phyloP scores from a whole-genome alignment of 495 filamentous ascomycete genomes.

The Aspergillus baeticus region DNA sequence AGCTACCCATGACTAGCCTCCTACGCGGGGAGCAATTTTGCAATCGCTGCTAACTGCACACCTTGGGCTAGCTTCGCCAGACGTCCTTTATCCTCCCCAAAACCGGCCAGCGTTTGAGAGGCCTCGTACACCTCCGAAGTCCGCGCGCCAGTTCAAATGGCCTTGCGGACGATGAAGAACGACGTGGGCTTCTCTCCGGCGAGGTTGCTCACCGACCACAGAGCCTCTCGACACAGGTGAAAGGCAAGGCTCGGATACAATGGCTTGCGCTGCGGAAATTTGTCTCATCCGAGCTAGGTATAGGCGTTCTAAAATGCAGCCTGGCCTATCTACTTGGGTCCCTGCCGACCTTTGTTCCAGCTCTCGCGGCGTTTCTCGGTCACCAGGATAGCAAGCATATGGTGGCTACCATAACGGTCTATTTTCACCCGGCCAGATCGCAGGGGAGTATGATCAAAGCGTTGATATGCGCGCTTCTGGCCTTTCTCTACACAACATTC shows the following conservation, averaged over 20 bases:
- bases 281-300: constrained; percentile 57
- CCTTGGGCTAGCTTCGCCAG: constrained; percentile 44
- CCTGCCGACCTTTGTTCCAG: constrained; percentile 78
- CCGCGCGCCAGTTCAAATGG: constrained; percentile 18
- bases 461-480: constrained; percentile 74
- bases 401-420: constrained; percentile 88
- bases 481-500: constrained; percentile 79
- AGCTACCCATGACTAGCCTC: neutral
- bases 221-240: constrained; percentile 15
- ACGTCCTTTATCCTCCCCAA: constrained; percentile 52
- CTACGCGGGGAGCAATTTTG: constrained; percentile 8
- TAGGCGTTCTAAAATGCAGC: constrained; percentile 86
- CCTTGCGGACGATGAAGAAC: constrained; percentile 31
- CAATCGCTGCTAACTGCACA: neutral
- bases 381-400: constrained; percentile 94
- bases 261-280: constrained; percentile 34
- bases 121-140: constrained; percentile 46
- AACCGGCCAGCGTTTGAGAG: constrained; percentile 53
- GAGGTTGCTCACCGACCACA: constrained; percentile 21
- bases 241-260: constrained; percentile 9
- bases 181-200: constrained; percentile 39
- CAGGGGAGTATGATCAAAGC: constrained; percentile 91
- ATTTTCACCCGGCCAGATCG: constrained; percentile 93
- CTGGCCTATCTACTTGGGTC: constrained; percentile 89
- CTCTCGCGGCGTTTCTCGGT: constrained; percentile 71